A percentile compares a stretch with the other conserved stretches of the same genome.
Evolutionary conservation across 2,329 filamentous ascomycete species (phyloP).

Genomic region (Cytospora mali): DNA sequence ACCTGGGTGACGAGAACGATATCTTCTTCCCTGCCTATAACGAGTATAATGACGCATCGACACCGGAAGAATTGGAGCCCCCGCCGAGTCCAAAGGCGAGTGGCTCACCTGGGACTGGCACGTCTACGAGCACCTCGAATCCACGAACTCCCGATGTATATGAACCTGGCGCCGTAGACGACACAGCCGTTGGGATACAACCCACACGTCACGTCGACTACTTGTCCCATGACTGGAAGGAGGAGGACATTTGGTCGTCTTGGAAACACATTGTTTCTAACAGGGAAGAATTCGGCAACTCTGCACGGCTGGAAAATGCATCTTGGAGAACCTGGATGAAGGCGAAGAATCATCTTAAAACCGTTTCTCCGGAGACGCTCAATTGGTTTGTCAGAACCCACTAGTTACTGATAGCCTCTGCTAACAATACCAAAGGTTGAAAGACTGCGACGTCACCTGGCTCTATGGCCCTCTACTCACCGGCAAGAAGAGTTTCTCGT

Average conservation of each 20-base stretch:
- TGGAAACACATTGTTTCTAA: constrained; percentile 92
- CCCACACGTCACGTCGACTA: constrained; percentile 94
- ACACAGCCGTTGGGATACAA: constrained; percentile 72
- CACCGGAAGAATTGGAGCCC: constrained; percentile 52
- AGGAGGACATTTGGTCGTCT: constrained; percentile 96
- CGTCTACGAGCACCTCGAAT: constrained; percentile 53
- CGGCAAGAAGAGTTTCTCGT: constrained; percentile 41
- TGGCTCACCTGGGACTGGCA: constrained; percentile 56
- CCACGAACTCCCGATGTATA: constrained; percentile 59
- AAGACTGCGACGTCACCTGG: constrained; percentile 97
- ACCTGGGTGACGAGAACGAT: constrained; percentile 49
- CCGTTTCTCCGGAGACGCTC: constrained; percentile 85
- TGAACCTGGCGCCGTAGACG: constrained; percentile 67
- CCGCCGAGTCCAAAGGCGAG: constrained; percentile 53
- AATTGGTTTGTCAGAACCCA: constrained; percentile 72
- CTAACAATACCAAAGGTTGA: constrained; percentile 65
- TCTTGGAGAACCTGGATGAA: constrained; percentile 98
- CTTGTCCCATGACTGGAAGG: constrained; percentile 87
- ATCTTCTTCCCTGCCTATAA: constrained; percentile 27
- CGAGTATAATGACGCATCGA: constrained; percentile 32
- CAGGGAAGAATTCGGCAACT: constrained; percentile 75
- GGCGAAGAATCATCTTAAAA: constrained; percentile 81
- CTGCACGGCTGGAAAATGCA: constrained; percentile 85
- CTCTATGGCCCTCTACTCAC: constrained; percentile 91
- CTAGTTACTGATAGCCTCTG: not conserved